Evolutionary conservation across 768 basidiomycete genomes (phyloP).

Genomic region (Porpolomopsis calyptriformis): DNA sequence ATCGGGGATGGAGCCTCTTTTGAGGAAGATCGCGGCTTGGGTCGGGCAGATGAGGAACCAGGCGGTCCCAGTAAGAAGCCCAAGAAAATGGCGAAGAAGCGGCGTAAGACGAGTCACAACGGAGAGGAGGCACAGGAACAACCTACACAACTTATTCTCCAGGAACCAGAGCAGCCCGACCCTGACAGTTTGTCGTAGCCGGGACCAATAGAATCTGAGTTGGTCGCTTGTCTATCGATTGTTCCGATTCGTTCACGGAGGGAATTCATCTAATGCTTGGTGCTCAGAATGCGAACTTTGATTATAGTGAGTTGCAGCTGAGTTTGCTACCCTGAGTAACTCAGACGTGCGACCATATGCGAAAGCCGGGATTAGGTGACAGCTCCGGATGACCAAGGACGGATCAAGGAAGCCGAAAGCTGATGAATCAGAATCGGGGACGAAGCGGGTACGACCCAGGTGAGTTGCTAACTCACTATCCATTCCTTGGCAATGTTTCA

Average conservation of each 20-base stretch:
- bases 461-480: too few species aligned
- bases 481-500: too few species aligned
- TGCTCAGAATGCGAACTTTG: too few species aligned
- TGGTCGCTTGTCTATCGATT: too few species aligned
- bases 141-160: neutral
- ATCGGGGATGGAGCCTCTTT: constrained; percentile 40
- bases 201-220: too few species aligned
- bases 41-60: neutral
- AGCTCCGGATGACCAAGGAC: constrained; percentile 23
- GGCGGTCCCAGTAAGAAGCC: neutral
- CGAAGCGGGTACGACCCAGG: too few species aligned
- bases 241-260: too few species aligned
- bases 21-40: neutral
- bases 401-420: constrained; percentile 43
- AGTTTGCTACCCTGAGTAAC: neutral
- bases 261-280: too few species aligned
- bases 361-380: constrained; percentile 36
- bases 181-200: too few species aligned
- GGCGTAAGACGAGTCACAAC: neutral
- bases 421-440: constrained; percentile 15
- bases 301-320: too few species aligned
- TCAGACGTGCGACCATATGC: constrained; percentile 11
- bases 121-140: neutral
- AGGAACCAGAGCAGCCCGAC: constrained; percentile 5
- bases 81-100: neutral